Evolutionary conservation across 768 basidiomycete genomes (phyloP).

Genomic region (Crucibulum laeve): DNA sequence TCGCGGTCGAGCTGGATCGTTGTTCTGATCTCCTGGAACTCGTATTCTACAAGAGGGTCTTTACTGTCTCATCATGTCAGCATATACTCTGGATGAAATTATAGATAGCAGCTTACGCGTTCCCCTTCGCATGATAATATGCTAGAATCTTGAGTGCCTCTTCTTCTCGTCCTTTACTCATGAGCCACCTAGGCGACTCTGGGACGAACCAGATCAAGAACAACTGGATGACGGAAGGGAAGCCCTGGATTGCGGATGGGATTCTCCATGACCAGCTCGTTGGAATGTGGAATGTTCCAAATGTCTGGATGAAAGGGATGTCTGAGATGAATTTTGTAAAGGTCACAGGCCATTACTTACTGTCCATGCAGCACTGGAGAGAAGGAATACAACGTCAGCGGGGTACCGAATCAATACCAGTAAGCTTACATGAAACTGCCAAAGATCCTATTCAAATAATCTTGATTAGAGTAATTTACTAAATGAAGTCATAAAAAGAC

Average conservation of each 20-base stretch:
- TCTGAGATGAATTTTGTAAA: not conserved
- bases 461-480: not conserved
- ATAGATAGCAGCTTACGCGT: slow-evolving; percentile 20
- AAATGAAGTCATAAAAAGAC: not conserved
- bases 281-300: slow-evolving; percentile 18
- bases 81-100: not conserved
- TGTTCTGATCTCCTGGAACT: slow-evolving; percentile 62
- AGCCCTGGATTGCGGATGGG: slow-evolving; percentile 24
- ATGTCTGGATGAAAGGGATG: slow-evolving; percentile 14
- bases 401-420: not conserved
- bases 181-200: slow-evolving; percentile 35
- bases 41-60: slow-evolving; percentile 56
- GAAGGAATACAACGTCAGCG: too few species aligned
- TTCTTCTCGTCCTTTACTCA: slow-evolving; percentile 21
- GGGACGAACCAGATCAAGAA: slow-evolving; percentile 28
- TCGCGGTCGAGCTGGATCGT: slow-evolving; percentile 42
- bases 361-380: slow-evolving; percentile 1
- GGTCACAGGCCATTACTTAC: not conserved
- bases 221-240: slow-evolving; percentile 23
- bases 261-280: slow-evolving; percentile 29
- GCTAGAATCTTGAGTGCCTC: slow-evolving; percentile 47
- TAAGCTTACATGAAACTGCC: not conserved
- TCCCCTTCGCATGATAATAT: slow-evolving; percentile 52
- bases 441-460: not conserved
- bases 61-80: slow-evolving; percentile 19